Evolutionary conservation across 148 eudicot genomes (phyloP).

Genomic region (Camellia lanceoleosa): DNA sequence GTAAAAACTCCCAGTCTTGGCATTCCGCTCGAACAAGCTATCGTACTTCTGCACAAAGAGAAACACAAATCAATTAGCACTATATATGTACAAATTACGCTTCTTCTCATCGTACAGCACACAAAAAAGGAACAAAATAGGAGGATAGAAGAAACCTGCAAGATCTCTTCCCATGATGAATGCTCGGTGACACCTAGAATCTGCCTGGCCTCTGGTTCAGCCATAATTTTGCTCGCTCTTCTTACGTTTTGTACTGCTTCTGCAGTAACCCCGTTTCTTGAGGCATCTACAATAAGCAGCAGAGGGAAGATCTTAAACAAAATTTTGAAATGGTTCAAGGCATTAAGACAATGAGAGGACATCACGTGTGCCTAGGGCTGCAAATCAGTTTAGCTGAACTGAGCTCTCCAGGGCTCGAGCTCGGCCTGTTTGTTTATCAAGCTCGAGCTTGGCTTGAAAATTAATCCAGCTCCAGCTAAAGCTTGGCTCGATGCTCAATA

Average conservation of each 20-base stretch:
- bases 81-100: not conserved
- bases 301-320: not conserved
- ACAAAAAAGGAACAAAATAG: not conserved
- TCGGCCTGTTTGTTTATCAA: too few species aligned
- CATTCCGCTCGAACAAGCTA: conserved; percentile 64
- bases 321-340: not conserved
- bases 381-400: too few species aligned
- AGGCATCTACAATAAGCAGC: conserved; percentile 55
- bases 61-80: not conserved
- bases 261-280: conserved; percentile 66
- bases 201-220: conserved; percentile 77
- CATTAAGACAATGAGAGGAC: not conserved
- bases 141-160: conserved; percentile 28
- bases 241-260: conserved; percentile 58
- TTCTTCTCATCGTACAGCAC: not conserved
- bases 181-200: conserved; percentile 69
- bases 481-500: too few species aligned
- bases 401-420: too few species aligned
- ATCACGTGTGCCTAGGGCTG: not conserved
- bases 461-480: too few species aligned
- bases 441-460: too few species aligned
- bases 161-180: conserved; percentile 74
- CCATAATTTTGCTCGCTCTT: conserved; percentile 57
- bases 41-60: conserved; percentile 59
- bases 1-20: conserved; percentile 76